These are phyloP conservation scores for Xylaria polymorpha DNA, from an alignment of 2,329 filamentous ascomycete species.

Conservation along the genomic window DNA sequence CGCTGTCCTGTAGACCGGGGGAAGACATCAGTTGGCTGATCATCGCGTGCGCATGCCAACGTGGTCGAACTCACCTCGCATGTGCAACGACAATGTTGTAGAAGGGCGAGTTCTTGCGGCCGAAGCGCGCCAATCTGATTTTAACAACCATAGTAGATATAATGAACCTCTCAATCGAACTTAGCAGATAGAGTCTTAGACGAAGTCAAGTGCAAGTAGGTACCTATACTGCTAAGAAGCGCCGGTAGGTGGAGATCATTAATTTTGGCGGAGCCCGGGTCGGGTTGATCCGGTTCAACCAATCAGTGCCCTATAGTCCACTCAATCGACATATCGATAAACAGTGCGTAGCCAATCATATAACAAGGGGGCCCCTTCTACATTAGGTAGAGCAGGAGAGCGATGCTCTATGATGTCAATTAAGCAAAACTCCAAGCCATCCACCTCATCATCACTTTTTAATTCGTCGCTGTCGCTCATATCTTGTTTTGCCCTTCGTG, in stretches of 20 bases:
- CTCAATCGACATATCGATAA: neutral
- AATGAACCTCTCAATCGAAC: neutral
- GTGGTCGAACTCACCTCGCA: slow-evolving; percentile 72
- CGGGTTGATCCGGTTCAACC: slow-evolving; percentile 53
- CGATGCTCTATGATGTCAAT: slow-evolving; percentile 41
- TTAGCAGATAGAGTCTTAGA: neutral
- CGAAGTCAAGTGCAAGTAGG: neutral
- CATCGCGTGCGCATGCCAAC: slow-evolving; percentile 5
- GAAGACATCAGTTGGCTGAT: slow-evolving; percentile 8
- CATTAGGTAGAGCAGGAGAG: neutral
- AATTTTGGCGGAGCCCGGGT: slow-evolving; percentile 51
- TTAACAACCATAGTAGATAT: slow-evolving; percentile 80
- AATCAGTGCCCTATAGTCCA: slow-evolving; percentile 36
- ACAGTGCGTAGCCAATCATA: slow-evolving; percentile 30
- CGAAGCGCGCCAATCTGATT: slow-evolving; percentile 94
- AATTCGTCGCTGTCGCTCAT: neutral
- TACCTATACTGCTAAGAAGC: neutral
- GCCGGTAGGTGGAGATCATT: slow-evolving; percentile 33
- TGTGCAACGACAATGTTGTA: slow-evolving; percentile 98
- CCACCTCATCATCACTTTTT: neutral
- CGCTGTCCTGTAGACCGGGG: slow-evolving; percentile 71
- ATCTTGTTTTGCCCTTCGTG: neutral
- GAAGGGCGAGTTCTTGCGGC: slow-evolving; percentile 86
- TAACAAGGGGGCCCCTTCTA: neutral
- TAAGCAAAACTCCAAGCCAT: slow-evolving; percentile 4